Evolutionary conservation across 2,329 filamentous ascomycete species (phyloP).

Genomic region (Penicillium rolfsii): DNA sequence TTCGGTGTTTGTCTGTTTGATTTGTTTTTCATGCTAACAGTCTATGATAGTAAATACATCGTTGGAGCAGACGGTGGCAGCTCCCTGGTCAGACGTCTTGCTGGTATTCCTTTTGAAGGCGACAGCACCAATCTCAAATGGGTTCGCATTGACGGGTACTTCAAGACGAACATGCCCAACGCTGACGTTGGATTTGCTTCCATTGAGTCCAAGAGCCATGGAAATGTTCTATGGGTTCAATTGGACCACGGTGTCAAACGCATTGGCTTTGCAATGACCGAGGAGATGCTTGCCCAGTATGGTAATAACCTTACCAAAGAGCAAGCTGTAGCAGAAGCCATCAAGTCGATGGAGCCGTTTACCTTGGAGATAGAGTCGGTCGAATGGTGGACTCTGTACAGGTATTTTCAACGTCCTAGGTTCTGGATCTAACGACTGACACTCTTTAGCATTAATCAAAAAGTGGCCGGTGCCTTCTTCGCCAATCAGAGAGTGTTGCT

Average conservation of each 20-base stretch:
- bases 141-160: constrained; percentile 28
- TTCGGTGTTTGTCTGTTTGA: background rate
- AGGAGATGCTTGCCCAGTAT: constrained; percentile 23
- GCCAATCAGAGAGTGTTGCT: constrained; percentile 53
- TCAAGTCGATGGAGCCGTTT: constrained; percentile 25
- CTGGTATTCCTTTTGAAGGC: constrained; percentile 46
- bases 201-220: constrained; percentile 25
- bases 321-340: constrained; percentile 25
- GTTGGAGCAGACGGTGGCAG: constrained; percentile 56
- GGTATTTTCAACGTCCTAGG: background rate
- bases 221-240: constrained; percentile 39
- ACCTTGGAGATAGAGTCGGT: constrained; percentile 27
- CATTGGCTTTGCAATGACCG: constrained; percentile 27
- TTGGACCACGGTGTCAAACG: constrained; percentile 27
- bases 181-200: constrained; percentile 12
- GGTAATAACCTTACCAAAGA: constrained; percentile 19
- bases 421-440: background rate
- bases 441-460: constrained; percentile 38
- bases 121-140: constrained; percentile 37
- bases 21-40: constrained; percentile 17
- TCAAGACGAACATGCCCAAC: constrained; percentile 35
- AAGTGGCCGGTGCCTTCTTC: constrained; percentile 42
- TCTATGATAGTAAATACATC: constrained; percentile 28
- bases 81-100: constrained; percentile 49
- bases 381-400: constrained; percentile 37